Conservation (phyloP, 176 grass and related monocot species). For the Urochloa ruziziensis region DNA sequence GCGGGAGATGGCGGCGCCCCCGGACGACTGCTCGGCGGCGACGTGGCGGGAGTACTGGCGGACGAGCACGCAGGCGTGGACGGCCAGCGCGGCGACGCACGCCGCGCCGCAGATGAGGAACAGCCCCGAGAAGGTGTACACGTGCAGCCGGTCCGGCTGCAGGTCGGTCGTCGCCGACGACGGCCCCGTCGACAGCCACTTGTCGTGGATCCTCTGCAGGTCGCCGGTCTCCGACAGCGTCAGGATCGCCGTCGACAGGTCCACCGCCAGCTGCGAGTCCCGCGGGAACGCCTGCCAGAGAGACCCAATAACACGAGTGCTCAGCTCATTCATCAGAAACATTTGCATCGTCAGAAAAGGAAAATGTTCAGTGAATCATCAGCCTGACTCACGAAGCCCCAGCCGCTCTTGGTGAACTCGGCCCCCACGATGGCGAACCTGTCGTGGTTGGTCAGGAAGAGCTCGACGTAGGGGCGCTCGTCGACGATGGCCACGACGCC, state of each 20-base stretch:
- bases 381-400: slow-evolving; percentile 70
- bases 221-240: slow-evolving; percentile 80
- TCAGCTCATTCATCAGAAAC: not conserved
- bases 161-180: slow-evolving; percentile 23
- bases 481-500: slow-evolving; percentile 76
- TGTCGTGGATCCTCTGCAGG: slow-evolving; percentile 76
- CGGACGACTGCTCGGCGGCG: not conserved
- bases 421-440: slow-evolving; percentile 62
- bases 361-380: not conserved
- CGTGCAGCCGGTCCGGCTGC: slow-evolving; percentile 46
- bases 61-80: slow-evolving; percentile 48
- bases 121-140: slow-evolving; percentile 69
- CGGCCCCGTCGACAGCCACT: slow-evolving; percentile 48
- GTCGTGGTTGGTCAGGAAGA: slow-evolving; percentile 49
- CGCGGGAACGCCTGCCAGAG: slow-evolving; percentile 54
- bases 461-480: slow-evolving; percentile 56
- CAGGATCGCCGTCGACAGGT: slow-evolving; percentile 85
- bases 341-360: not conserved
- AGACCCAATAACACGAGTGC: not conserved
- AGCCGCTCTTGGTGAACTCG: slow-evolving; percentile 80
- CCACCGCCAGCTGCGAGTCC: slow-evolving; percentile 65
- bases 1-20: not conserved
- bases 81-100: slow-evolving; percentile 51
- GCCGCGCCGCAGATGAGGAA: slow-evolving; percentile 78
- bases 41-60: slow-evolving; percentile 45